Evolutionary conservation across 108 stramenopile species (phyloP), one percentile per base, ranked within the genome.

Genomic region (Heterococcus sp.): DNA sequence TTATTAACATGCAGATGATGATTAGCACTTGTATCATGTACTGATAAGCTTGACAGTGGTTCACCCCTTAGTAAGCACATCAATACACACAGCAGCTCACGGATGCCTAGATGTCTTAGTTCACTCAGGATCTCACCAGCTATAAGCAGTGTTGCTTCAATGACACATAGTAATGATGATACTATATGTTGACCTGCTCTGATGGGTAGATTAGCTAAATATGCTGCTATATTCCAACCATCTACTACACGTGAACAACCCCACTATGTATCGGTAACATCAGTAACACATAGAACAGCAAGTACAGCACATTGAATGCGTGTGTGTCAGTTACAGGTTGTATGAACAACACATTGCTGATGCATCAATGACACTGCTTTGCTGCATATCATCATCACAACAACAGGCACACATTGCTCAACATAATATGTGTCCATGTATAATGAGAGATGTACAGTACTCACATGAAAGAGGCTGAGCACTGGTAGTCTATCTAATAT

Each of bases 61-160:
- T 78, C 38, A 21, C 76, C 65, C 35, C 46, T 37, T 14, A 78
- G 37, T 30, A 78, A 38, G 66, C 76, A 78, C 31, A 70, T 31
- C 8, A 78, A 28, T 14, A 78, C 76, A 4, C 65, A 35, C 0
- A 66, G 36, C 29, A 78, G 76, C 76, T 78, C 76, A 35, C 32
- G 26, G 38, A 75, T n/a, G 30, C 66, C 66, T 26, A 75, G 58
- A 35, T 64, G 75, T 31, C 75, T 38, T 68, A 75, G 26, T 33
- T 75, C 75, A 4, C 1, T n/a, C 75, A 68, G 32, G 27, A 77
- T 69, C 76, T 77, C 76, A 2, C 39, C 68, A 1, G 76, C 76
- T 14, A 77, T 33, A 3, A 38, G 38, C 0, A 77, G 35, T 39
- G 70, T 35, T 32, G 76, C 65, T 63, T 77, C 77, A 0, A 78